Evolutionary conservation across 1,139 yeast genomes (phyloP).

Genomic region (Pichia sp.): DNA sequence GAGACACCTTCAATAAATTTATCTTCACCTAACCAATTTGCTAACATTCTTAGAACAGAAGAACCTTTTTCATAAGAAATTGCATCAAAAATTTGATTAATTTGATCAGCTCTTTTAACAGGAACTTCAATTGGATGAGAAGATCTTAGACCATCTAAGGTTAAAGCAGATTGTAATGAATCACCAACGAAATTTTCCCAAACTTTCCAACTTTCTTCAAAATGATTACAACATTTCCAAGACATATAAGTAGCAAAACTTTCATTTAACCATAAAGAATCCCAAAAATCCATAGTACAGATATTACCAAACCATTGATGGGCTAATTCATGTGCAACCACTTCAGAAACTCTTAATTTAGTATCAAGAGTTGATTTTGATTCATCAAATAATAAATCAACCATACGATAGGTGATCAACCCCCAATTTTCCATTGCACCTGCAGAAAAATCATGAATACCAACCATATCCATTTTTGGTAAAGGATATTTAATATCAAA

Average conservation of each 20-base stretch:
- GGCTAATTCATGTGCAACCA: constrained; percentile 56
- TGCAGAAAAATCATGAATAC: constrained; percentile 52
- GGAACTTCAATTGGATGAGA: constrained; percentile 61
- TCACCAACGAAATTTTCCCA: constrained; percentile 52
- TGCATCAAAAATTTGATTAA: constrained; percentile 53
- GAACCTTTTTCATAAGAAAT: constrained; percentile 55
- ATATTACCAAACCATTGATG: constrained; percentile 64
- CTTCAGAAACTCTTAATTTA: constrained; percentile 51
- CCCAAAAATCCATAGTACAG: constrained; percentile 64
- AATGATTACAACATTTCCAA: constrained; percentile 45
- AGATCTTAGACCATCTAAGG: constrained; percentile 49
- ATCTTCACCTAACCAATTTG: constrained; percentile 50
- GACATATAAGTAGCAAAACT: constrained; percentile 61
- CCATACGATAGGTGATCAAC: constrained; percentile 50
- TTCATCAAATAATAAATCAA: constrained; percentile 47
- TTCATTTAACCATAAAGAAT: constrained; percentile 58
- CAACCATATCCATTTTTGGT: constrained; percentile 56
- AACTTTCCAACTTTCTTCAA: constrained; percentile 54
- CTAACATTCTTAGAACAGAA: constrained; percentile 48
- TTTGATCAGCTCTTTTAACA: constrained; percentile 48
- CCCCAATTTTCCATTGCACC: constrained; percentile 66
- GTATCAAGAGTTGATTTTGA: constrained; percentile 40
- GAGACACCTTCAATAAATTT: constrained; percentile 50
- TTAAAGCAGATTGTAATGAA: constrained; percentile 47
- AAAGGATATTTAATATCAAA: constrained; percentile 54